Evolutionary conservation across 2,329 filamentous ascomycete species (phyloP).

Genomic region (Fusarium sp.): DNA sequence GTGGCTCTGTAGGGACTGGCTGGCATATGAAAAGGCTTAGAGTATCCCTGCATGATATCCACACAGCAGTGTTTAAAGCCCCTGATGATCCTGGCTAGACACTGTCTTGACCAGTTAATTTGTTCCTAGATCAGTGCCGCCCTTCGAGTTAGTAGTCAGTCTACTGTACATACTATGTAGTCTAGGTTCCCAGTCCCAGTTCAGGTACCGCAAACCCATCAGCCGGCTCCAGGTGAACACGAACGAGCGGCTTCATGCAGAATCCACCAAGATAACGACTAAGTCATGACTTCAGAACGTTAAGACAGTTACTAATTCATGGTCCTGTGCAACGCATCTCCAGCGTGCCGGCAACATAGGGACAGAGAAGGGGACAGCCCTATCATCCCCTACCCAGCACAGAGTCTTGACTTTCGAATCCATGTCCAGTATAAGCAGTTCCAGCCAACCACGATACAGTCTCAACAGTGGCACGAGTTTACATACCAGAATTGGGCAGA

Average conservation of each 20-base stretch:
- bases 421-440: slow-evolving; percentile 13
- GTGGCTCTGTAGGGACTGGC: slow-evolving; percentile 2
- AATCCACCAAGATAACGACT: neutral
- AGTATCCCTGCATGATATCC: slow-evolving; percentile 22
- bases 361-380: slow-evolving; percentile 1
- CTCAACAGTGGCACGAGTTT: slow-evolving; percentile 41
- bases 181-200: too few relatives aligned
- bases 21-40: slow-evolving; percentile 23
- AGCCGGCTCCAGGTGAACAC: slow-evolving; percentile 46
- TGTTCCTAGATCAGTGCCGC: slow-evolving; percentile 1
- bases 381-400: neutral
- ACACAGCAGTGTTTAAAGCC: slow-evolving; percentile 34
- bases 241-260: slow-evolving; percentile 23
- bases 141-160: neutral
- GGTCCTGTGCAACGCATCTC: neutral
- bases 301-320: neutral
- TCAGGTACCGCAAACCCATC: slow-evolving; percentile 36
- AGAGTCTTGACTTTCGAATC: neutral
- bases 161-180: too few relatives aligned
- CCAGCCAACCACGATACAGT: slow-evolving; percentile 30
- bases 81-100: slow-evolving; percentile 27
- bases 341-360: neutral
- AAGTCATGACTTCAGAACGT: neutral
- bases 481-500: slow-evolving; percentile 41
- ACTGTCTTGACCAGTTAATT: slow-evolving; percentile 24